Evolutionary conservation across 1,284 basidiomycete species (phyloP).

Genomic region (Hemileia vastatrix): DNA sequence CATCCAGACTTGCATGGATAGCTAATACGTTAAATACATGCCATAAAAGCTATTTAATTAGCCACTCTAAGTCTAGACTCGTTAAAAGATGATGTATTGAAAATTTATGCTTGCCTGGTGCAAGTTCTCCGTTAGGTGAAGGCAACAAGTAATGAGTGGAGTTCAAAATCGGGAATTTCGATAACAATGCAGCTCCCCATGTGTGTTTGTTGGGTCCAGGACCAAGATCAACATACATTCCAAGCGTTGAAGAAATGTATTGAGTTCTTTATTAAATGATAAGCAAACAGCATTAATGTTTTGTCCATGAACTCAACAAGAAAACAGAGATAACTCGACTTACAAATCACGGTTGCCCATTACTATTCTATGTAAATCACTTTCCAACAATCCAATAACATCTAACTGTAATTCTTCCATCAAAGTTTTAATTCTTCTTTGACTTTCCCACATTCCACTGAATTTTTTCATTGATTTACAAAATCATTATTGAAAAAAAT

Average conservation of each 20-base stretch:
- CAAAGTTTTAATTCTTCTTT: conserved; percentile 64
- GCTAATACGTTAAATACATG: conserved; percentile 49
- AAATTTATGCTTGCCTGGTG: conserved; percentile 52
- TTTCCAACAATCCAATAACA: conserved; percentile 58
- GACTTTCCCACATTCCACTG: conserved; percentile 70
- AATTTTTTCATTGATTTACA: conserved; percentile 44
- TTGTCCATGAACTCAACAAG: neutral
- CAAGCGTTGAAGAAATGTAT: conserved; percentile 64
- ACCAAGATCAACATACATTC: conserved; percentile 62
- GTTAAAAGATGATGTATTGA: neutral
- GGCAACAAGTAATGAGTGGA: conserved; percentile 81
- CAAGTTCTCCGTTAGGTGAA: conserved; percentile 75
- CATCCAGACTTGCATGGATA: conserved; percentile 75
- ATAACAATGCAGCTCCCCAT: conserved; percentile 75
- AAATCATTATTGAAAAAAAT: conserved; percentile 50
- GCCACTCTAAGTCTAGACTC: neutral
- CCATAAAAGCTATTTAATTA: neutral
- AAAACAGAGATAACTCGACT: conserved; percentile 36
- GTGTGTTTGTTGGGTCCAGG: conserved; percentile 83
- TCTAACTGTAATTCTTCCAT: conserved; percentile 48
- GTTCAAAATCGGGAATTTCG: conserved; percentile 86
- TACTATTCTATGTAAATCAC: conserved; percentile 69
- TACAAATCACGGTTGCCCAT: conserved; percentile 82
- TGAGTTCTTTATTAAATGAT: conserved; percentile 53
- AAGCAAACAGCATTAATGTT: neutral